Evolutionary conservation across 805 yeast genomes (phyloP).

Genomic region (Suhomyces pyralidae): DNA sequence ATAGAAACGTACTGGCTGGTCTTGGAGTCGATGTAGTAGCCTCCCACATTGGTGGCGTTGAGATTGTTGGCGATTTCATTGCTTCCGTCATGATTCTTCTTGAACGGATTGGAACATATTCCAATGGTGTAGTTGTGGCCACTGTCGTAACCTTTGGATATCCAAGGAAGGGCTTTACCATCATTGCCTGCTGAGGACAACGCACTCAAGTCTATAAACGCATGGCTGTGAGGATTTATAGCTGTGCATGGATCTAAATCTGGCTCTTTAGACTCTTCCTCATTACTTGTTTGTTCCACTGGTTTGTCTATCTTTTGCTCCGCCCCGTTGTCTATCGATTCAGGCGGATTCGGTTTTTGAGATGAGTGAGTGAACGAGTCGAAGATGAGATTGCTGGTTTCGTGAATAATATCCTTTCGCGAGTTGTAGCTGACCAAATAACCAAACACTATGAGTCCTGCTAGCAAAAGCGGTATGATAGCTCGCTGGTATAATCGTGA

Average conservation of each 20-base stretch:
- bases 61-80: slow-evolving; percentile 38
- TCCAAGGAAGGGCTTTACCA: slow-evolving; percentile 52
- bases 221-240: slow-evolving; percentile 36
- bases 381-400: slow-evolving; percentile 1
- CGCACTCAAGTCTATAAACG: slow-evolving; percentile 52
- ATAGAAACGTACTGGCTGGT: slow-evolving; percentile 35
- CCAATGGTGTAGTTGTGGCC: slow-evolving; percentile 68
- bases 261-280: slow-evolving; percentile 7
- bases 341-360: slow-evolving; percentile 3
- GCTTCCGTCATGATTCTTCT: slow-evolving; percentile 42
- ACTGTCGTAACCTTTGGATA: slow-evolving; percentile 66
- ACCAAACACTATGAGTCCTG: background rate
- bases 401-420: background rate
- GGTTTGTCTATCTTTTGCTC: background rate
- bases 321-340: background rate
- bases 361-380: slow-evolving; percentile 8
- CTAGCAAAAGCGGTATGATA: slow-evolving; percentile 5
- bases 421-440: slow-evolving; percentile 1
- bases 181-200: slow-evolving; percentile 47
- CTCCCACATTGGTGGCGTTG: slow-evolving; percentile 41
- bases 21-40: slow-evolving; percentile 40
- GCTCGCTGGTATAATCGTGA: slow-evolving; percentile 4
- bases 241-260: slow-evolving; percentile 37
- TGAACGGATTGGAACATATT: slow-evolving; percentile 44
- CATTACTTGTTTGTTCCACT: background rate